These are phyloP conservation scores for Chrysoporthe deuterocubensis DNA, from an alignment of 2,329 filamentous ascomycete genomes.

Conservation along the genomic window DNA sequence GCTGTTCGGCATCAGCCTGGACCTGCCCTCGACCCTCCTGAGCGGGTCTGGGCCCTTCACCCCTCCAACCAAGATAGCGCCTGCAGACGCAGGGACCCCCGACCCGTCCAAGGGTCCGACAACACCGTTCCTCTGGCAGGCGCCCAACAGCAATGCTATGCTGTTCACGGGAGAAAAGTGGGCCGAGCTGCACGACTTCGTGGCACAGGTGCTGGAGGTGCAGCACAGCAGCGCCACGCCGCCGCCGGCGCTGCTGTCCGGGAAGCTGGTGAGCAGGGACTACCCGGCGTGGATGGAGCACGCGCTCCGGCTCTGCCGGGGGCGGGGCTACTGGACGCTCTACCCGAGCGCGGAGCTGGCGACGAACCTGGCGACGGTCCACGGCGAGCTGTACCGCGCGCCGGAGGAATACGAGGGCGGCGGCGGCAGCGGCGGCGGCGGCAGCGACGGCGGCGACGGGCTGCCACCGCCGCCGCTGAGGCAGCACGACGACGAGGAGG, in stretches of 20 bases:
- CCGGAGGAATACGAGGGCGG: conserved; percentile 68
- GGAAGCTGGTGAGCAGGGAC: conserved; percentile 67
- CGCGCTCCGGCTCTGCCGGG: conserved; percentile 74
- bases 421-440: too few species aligned
- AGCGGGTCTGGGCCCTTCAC: conserved; percentile 63
- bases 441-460: conserved; percentile 32
- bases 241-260: conserved; percentile 45
- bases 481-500: conserved; percentile 30
- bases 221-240: conserved; percentile 41
- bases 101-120: conserved; percentile 34
- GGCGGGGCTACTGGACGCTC: conserved; percentile 76
- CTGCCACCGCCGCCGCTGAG: conserved; percentile 19
- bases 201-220: conserved; percentile 63
- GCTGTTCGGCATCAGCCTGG: conserved; percentile 80
- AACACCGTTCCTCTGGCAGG: conserved; percentile 80
- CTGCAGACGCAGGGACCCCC: conserved; percentile 13
- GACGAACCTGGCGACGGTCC: conserved; percentile 69
- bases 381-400: conserved; percentile 72
- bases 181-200: conserved; percentile 81
- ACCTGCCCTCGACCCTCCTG: conserved; percentile 68
- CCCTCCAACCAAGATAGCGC: conserved; percentile 39
- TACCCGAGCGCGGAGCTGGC: conserved; percentile 70
- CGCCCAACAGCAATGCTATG: conserved; percentile 79
- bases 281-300: conserved; percentile 81
- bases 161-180: conserved; percentile 86